These are phyloP conservation scores for Wickerhamomyces subpelliculosus DNA, from an alignment of 805 yeast species.

Conservation along the genomic window DNA sequence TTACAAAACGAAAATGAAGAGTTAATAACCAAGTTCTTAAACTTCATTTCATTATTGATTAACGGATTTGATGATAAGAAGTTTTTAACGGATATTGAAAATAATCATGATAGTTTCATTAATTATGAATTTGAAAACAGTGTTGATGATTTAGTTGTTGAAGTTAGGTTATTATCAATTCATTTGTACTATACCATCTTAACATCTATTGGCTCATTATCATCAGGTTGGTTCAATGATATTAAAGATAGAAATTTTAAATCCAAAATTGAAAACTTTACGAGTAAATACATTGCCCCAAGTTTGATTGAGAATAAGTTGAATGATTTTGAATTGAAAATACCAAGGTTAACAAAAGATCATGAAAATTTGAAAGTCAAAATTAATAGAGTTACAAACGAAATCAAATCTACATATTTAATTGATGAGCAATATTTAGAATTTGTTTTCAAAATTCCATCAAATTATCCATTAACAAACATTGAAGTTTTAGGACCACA, in stretches of 20 bases:
- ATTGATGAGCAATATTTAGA: constrained; percentile 88
- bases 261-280: constrained; percentile 52
- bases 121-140: constrained; percentile 10
- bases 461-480: constrained; percentile 68
- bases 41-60: constrained; percentile 48
- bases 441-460: constrained; percentile 67
- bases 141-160: constrained; percentile 7
- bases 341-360: constrained; percentile 25
- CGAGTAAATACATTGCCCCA: constrained; percentile 58
- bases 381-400: constrained; percentile 54
- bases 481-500: constrained; percentile 72
- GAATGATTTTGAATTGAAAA: constrained; percentile 37
- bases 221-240: constrained; percentile 64
- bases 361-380: constrained; percentile 45
- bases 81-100: constrained; percentile 13
- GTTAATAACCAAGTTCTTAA: constrained; percentile 42
- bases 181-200: constrained; percentile 47
- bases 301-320: constrained; percentile 52
- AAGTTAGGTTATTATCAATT: constrained; percentile 34
- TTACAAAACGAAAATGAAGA: constrained; percentile 36
- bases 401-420: constrained; percentile 62
- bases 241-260: constrained; percentile 64
- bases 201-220: constrained; percentile 46
- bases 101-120: constrained; percentile 17
- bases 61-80: constrained; percentile 26